These are phyloP conservation scores for Candida smagusa DNA, from an alignment of 1,139 yeast genomes.

Conservation along the genomic window DNA sequence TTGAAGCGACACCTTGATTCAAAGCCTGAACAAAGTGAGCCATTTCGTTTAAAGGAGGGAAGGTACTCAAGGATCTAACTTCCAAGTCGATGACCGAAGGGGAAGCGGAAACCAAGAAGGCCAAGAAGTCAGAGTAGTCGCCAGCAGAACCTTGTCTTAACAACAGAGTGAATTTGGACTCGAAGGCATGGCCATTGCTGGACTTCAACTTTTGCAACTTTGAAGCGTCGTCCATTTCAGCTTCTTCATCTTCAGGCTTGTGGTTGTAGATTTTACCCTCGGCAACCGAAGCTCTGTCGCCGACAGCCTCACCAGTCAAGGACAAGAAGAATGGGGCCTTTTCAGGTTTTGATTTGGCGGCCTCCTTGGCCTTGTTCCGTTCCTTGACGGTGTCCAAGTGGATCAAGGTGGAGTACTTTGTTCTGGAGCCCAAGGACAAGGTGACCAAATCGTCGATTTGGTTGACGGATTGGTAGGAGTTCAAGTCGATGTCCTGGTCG, in stretches of 20 bases:
- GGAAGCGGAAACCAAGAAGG: constrained; percentile 56
- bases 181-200: constrained; percentile 44
- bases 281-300: constrained; percentile 65
- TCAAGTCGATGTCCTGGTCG: constrained; percentile 21
- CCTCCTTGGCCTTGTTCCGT: constrained; percentile 87
- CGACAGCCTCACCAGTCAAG: constrained; percentile 60
- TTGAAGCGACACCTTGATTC: constrained; percentile 53
- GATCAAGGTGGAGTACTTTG: constrained; percentile 72
- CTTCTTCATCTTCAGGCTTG: constrained; percentile 11
- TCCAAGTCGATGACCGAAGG: constrained; percentile 86
- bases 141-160: constrained; percentile 48
- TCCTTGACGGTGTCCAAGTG: constrained; percentile 81
- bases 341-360: constrained; percentile 75
- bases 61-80: constrained; percentile 70
- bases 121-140: constrained; percentile 51
- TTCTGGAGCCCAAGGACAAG: constrained; percentile 71
- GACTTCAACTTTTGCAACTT: constrained; percentile 27
- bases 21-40: constrained; percentile 64
- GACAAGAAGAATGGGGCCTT: constrained; percentile 80
- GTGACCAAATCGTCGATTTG: constrained; percentile 72
- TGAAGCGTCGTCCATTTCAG: constrained; percentile 17
- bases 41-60: constrained; percentile 65
- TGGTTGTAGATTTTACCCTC: constrained; percentile 36
- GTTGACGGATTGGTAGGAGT: constrained; percentile 52
- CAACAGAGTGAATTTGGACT: constrained; percentile 68